Evolutionary conservation across 2,329 filamentous ascomycete species (phyloP), one percentile per base, ranked within the genome.

Genomic region (Coniella lustricola): DNA sequence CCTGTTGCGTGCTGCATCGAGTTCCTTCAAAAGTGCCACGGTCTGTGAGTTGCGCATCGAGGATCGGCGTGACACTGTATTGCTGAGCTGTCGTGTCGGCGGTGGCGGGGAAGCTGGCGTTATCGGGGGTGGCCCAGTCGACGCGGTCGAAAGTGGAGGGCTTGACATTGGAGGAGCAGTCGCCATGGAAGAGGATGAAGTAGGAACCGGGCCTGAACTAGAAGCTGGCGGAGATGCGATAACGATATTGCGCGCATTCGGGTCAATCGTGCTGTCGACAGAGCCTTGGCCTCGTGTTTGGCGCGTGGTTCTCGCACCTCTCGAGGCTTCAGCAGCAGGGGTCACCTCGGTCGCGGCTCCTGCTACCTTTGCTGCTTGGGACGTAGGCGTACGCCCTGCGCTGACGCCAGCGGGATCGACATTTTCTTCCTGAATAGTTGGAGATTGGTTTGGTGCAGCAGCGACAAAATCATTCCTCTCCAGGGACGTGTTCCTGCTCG

Each of bases 1-100:
- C 44, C 87, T 81, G 60, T 85, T 93, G 59, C 88, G 87, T 3
- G 84, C 78, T 8, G 82, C 76, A 62, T 98, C 91, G 2, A 98
- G 74, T 62, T 98, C 93, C 62, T 93, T 91, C 13, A 88, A 74
- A 12, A 96, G 66, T 0, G 86, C 82, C 54, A 87, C 85, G 1
- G 85, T 84, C 56, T 85, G 81, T 7, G 79, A 74, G 60, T 82
- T 77, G 63, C 77, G 64, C 55, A 77, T 69, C 51, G 85, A 76
- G 52, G 84, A 70, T 63, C 81, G 68, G 60, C 84, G 66, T 57
- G 72, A 66, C 57, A 86, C 57, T 54, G 81, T 68, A 66, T 81
- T 76, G 66, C 79, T 75, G 32, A 69, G 60, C 62, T 82, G 74
- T 48, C 80, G 69, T 4, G 69, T 69, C 1, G 79, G 77, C 2